A percentile compares a stretch with the other conserved stretches of the same genome.
phyloP scores from a whole-genome alignment of 163 green algal species.

The Scenedesmus sp. region DNA sequence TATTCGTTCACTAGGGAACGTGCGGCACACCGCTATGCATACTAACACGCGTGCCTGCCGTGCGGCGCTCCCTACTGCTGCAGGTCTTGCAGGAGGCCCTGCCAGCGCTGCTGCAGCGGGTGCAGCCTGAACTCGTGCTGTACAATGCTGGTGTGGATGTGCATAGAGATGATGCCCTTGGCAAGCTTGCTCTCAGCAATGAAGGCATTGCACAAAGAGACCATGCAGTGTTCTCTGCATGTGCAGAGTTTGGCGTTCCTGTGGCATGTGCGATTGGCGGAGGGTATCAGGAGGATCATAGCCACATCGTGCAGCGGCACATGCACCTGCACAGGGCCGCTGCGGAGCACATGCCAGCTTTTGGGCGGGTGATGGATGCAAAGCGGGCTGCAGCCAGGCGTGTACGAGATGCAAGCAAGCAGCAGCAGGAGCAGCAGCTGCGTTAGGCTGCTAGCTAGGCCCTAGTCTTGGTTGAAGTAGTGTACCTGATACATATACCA shows the following conservation, averaged over 20 bases:
- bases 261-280: constrained; percentile 79
- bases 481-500: no score
- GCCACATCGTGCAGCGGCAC: constrained; percentile 46
- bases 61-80: not conserved
- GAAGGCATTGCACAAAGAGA: constrained; percentile 59
- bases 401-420: not conserved
- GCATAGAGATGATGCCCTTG: constrained; percentile 77
- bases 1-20: not conserved
- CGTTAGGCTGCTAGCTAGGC: not conserved
- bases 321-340: constrained; percentile 39
- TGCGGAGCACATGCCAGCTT: not conserved
- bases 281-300: constrained; percentile 73
- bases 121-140: constrained; percentile 80
- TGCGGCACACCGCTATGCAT: no score
- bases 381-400: not conserved
- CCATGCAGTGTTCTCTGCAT: constrained; percentile 42
- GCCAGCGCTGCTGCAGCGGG: constrained; percentile 59
- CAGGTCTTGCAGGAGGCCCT: constrained; percentile 51
- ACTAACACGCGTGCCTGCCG: not conserved
- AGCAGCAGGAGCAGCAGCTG: not conserved
- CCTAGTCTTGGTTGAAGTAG: no score
- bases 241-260: constrained; percentile 19
- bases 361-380: not conserved
- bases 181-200: constrained; percentile 68
- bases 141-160: constrained; percentile 89